Evolutionary conservation across 495 filamentous ascomycete species (phyloP), one percentile per base, ranked within the genome.

Genomic region (Endocarpon pusillum): DNA sequence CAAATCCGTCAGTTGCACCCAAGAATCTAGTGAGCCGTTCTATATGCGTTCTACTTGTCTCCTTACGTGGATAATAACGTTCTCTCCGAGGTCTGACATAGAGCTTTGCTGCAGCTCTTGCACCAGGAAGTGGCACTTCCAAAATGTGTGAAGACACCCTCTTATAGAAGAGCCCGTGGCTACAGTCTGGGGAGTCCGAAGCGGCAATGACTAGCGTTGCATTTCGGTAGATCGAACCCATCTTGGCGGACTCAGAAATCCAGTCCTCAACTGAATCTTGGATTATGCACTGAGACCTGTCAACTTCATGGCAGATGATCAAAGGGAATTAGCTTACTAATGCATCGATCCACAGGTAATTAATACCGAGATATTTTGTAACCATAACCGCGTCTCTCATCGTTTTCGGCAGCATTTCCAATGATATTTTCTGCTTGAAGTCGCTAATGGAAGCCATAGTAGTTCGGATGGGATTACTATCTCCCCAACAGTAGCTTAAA

Each of bases 401-500:
- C 5, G 28, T 31, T 17, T 7, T 15, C 19, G 28, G 28, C 4
- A 31, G 12, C 12, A 15, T n/a, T 31, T 14, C 28, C 14, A 31
- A 17, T 31, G 28, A 17, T n/a, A 31, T 31, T 14, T 17, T 17
- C 14, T 31, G 5, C 4, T 31, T 17, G 5, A 7, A 4, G 12
- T 31, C 12, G 5, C 12, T 14, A 17, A 31, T 15, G 28, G 5
- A 5, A 14, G 12, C 14, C 4, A 31, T 7, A 14, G 28, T 31
- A 4, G 14, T n/a, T 14, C 19, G 28, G 4, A 4, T 31, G 28
- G 19, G 28, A 4, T 15, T 5, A 14, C 19, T 5, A 14, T 5
- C 5, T 31, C 28, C 28, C 28, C 28, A 31, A 14, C 28, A 31
- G 28, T 31, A 31, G 12, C 28, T 31, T 31, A 31, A 17, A 17